Evolutionary conservation across 140 eudicot genomes (phyloP), one percentile per base, ranked within the genome.

Genomic region (Flaveria floridana): DNA sequence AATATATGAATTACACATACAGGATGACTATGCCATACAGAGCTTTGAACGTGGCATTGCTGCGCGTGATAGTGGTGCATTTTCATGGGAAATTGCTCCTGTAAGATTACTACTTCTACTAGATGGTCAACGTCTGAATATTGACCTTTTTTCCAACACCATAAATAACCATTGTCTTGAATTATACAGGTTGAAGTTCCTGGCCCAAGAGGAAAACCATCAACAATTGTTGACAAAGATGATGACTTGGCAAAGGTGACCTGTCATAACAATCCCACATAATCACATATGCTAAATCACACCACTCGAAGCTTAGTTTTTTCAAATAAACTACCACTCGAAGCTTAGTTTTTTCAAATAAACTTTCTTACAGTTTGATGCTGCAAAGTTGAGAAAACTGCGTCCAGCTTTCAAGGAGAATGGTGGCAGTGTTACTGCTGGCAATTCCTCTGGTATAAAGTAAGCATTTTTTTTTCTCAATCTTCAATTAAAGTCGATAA

Each of bases 41-140:
- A 94, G 99, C 85, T 90, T 90, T 79, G 99, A 94, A 75, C 99
- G 99, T 66, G 95, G 89, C 68, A 88, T 94, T 70, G 96, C 99
- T 80, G 97, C 97, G 67, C 89, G 94, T 73, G 93, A 86, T 69
- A 79, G 83, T 78, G 86, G 90, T 82, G 97, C 97, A 16, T 94
- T 94, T 84, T 23, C 89, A 64, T 94, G 99, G 99, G 97, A 94
- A 82, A 94, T 94, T 74, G 84, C 76, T 18, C 99, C 96, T 11
- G 99, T 94, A 81, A 84, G 96, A 74, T 74, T 67, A 70, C 66
- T 55, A 11, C 7, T 57, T 73, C n/a, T 64, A 76, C 71, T 53
- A 52, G 21, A 74, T 51, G 82, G 18, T 65, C 41, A 53, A 59
- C 34, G 2, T 59, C 18, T n/a, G 23, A 58, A 7, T 58, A 16